Percentiles rank a stretch among this genome's conserved stretches.
These are phyloP conservation scores for Ceratobasidium sp. DNA, from an alignment of 1,284 basidiomycete genomes.

Conservation along the genomic window DNA sequence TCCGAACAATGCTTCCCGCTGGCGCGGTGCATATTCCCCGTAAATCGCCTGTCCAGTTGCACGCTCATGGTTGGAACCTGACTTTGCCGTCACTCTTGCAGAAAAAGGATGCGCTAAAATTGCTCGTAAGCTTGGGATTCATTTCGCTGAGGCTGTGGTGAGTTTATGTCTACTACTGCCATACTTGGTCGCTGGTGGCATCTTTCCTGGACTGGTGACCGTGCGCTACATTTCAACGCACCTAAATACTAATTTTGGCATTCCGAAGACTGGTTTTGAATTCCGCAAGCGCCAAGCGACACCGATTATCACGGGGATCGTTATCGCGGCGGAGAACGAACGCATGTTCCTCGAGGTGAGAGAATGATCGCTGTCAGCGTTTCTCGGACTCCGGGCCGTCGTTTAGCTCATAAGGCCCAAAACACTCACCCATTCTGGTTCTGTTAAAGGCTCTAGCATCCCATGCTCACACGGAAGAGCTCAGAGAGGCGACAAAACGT, in stretches of 20 bases:
- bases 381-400: slow-evolving; percentile 23
- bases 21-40: slow-evolving; percentile 91
- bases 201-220: neutral
- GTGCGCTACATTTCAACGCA: neutral
- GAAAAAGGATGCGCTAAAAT: slow-evolving; percentile 91
- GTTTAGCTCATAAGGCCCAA: neutral
- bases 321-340: slow-evolving; percentile 86
- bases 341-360: slow-evolving; percentile 78
- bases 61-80: neutral
- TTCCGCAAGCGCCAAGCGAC: slow-evolving; percentile 91
- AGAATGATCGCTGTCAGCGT: slow-evolving; percentile 8
- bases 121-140: slow-evolving; percentile 85
- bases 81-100: slow-evolving; percentile 54
- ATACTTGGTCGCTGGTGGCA: neutral
- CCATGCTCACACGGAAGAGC: slow-evolving; percentile 78
- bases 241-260: neutral
- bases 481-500: slow-evolving; percentile 79
- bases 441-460: slow-evolving; percentile 83
- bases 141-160: slow-evolving; percentile 94
- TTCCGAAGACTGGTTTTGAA: slow-evolving; percentile 85
- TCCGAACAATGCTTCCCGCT: slow-evolving; percentile 91
- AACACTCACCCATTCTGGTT: slow-evolving; percentile 17
- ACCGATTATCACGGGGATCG: slow-evolving; percentile 87
- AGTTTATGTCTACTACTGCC: slow-evolving; percentile 52
- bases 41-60: slow-evolving; percentile 57